Conservation (phyloP, 768 basidiomycete species). For the Boletus pseudo-olivaceus region DNA sequence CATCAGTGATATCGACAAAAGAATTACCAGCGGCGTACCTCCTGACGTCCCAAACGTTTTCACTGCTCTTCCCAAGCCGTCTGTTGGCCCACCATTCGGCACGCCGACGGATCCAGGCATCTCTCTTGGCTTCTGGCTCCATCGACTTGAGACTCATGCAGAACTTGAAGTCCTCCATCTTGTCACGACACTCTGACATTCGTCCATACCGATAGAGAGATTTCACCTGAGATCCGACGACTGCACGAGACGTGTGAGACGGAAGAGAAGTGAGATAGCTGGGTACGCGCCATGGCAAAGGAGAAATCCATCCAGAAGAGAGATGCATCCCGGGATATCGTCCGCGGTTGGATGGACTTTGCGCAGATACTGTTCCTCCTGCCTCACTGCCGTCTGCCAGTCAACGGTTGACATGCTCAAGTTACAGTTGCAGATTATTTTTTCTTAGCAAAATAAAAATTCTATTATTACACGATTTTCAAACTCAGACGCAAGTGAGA, state of each 20-base stretch:
- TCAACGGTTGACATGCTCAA: slow-evolving; percentile 38
- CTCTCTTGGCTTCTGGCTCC: slow-evolving; percentile 70
- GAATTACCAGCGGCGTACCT: slow-evolving; percentile 50
- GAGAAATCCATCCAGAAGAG: slow-evolving; percentile 67
- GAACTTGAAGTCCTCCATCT: slow-evolving; percentile 92
- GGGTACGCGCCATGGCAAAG: slow-evolving; percentile 58
- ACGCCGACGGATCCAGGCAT: slow-evolving; percentile 79
- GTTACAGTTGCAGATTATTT: neutral
- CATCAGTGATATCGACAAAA: slow-evolving; percentile 1
- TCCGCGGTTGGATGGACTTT: slow-evolving; percentile 68
- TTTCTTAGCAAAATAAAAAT: neutral
- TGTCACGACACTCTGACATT: slow-evolving; percentile 63
- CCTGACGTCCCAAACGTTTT: slow-evolving; percentile 91
- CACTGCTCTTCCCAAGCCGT: slow-evolving; percentile 76
- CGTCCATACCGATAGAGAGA: slow-evolving; percentile 86
- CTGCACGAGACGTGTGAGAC: slow-evolving; percentile 38
- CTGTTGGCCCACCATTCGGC: slow-evolving; percentile 95
- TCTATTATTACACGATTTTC: slow-evolving; percentile 34
- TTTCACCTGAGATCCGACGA: slow-evolving; percentile 74
- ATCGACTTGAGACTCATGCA: slow-evolving; percentile 82
- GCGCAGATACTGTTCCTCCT: slow-evolving; percentile 67
- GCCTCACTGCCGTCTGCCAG: slow-evolving; percentile 53
- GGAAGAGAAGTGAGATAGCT: neutral
- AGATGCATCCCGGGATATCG: slow-evolving; percentile 82
- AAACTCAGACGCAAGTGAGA: slow-evolving; percentile 38